phyloP scores from a whole-genome alignment of 441 rosid genomes.

The Pelargonium myrrhifolium region DNA sequence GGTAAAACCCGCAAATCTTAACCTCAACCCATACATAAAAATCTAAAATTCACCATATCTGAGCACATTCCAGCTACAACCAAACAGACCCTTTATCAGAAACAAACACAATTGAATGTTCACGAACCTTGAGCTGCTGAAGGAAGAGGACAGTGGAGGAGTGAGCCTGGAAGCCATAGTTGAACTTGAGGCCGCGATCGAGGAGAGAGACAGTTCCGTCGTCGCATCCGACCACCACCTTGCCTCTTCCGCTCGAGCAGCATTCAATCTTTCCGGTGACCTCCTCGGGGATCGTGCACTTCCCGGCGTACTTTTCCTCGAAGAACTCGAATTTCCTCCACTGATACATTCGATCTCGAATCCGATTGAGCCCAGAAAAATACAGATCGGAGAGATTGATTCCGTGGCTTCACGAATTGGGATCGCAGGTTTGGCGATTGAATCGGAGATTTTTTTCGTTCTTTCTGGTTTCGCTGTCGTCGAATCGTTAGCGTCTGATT shows the following conservation, averaged over 20 bases:
- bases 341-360: slow-evolving; percentile 51
- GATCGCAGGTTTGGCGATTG: not conserved
- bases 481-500: slow-evolving; percentile 6
- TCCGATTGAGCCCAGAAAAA: not conserved
- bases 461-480: slow-evolving; percentile 1
- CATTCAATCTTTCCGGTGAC: slow-evolving; percentile 56
- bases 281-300: slow-evolving; percentile 67
- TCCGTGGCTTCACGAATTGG: not conserved
- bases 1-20: not conserved
- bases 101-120: not conserved
- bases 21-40: not conserved
- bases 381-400: not conserved
- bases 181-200: slow-evolving; percentile 90
- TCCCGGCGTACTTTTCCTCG: slow-evolving; percentile 87
- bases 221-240: slow-evolving; percentile 75
- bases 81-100: not conserved
- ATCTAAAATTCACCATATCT: not conserved
- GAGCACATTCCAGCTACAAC: not conserved
- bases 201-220: slow-evolving; percentile 76
- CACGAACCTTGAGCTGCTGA: slow-evolving; percentile 76
- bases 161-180: slow-evolving; percentile 75
- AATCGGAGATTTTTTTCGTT: not conserved
- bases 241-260: slow-evolving; percentile 94
- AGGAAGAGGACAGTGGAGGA: slow-evolving; percentile 74
- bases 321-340: slow-evolving; percentile 98